Conservation (phyloP, 2,329 filamentous ascomycete genomes). For the Magnaporthales sp. region DNA sequence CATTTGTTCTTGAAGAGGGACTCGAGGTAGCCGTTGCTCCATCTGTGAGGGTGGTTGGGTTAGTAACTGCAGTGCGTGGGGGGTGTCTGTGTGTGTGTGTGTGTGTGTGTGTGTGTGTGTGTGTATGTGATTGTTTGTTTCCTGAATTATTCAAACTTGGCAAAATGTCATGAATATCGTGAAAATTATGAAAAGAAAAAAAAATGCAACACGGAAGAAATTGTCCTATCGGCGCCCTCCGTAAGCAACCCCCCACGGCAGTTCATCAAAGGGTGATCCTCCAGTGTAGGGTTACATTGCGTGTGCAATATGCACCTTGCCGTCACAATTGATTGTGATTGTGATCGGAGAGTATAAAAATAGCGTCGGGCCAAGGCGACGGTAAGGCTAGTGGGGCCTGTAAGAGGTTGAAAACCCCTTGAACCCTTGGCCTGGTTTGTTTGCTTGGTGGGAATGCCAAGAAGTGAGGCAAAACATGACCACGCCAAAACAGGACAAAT, state of each 20-base stretch:
- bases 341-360: background rate
- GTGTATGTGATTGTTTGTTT: no score
- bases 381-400: background rate
- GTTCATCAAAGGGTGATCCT: background rate
- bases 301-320: background rate
- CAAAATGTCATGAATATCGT: background rate
- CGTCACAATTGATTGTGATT: background rate
- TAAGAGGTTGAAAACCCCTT: background rate
- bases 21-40: conserved; percentile 65
- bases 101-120: background rate
- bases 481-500: background rate
- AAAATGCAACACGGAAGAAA: background rate
- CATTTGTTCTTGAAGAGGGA: conserved; percentile 69
- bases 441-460: background rate
- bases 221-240: background rate
- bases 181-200: background rate
- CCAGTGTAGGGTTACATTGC: background rate
- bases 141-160: no score
- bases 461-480: background rate
- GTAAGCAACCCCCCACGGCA: background rate
- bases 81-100: background rate
- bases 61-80: background rate
- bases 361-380: background rate
- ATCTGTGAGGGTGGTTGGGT: conserved; percentile 33
- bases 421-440: background rate